Base-by-base conservation (phyloP, 1,284 basidiomycete genomes). In the Trametes versicolor region DNA sequence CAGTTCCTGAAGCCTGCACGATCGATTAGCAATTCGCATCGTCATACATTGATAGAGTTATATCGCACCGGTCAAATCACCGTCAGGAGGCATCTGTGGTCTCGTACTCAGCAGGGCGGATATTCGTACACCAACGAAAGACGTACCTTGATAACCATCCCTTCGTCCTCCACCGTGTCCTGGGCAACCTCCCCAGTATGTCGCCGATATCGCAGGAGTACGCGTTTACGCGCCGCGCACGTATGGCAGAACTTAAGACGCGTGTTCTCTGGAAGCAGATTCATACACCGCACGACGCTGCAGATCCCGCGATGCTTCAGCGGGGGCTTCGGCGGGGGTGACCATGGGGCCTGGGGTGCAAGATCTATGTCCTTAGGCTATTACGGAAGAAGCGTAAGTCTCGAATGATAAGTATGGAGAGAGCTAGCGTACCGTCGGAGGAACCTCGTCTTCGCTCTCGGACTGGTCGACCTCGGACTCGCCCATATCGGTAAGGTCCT, bases 191-290 rank as follows among this genome's bases (percentile, higher is more conserved):
- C 39, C 25, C 49, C 34, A 34, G 36, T 37, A 27, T 48, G 34
- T 58, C 51, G 49, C 55, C 52, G 64, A 45, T 48, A 58, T 45
- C 56, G 73, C 58, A 76, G 70, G 12, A 71, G 65, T 48, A 67
- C 69, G 25, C 76, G 72, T 56, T 73, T 72, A 45, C 74, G 73
- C 19, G 74, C 69, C 6, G 78, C 75, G 66, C 80, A 82, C 34
- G 71, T 49, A 10, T 75, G 69, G 66, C 79, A 82, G 4, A 72
- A 71, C 60, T 79, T 77, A 73, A 74, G 75, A 34, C 53, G 56
- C 41, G 67, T 60, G n/a, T 45, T 63, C 21, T 58, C 63, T 1
- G 47, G 10, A 29, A 73, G 61, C 15, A 72, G 25, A 55, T 69
- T 71, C 52, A 62, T 60, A 48, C 72, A 73, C 12, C 48, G 23